A percentile compares a stretch with the other conserved stretches of the same genome.
Conservation (phyloP, 305 asterid species). For the Solanum hybrid region DNA sequence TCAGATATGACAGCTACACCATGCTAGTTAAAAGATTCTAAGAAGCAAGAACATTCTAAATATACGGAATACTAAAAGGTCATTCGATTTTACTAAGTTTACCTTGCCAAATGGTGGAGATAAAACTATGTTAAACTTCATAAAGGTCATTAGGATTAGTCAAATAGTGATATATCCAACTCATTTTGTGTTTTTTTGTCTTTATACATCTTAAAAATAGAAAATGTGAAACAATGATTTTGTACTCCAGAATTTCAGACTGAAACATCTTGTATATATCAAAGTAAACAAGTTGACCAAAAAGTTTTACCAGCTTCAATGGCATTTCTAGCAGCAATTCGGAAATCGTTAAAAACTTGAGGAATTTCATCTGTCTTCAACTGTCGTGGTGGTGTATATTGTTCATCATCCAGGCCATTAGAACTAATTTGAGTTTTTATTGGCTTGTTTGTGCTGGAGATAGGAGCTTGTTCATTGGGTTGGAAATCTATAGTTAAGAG, state of each 20-base stretch:
- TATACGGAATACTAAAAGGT: background rate
- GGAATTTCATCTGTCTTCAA: conserved; percentile 10
- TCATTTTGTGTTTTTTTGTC: background rate
- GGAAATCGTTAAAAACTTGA: no score
- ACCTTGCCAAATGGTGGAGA: background rate
- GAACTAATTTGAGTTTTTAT: no score
- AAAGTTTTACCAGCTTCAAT: conserved; percentile 19
- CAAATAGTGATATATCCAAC: background rate
- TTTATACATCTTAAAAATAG: background rate
- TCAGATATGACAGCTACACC: no score
- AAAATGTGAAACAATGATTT: no score
- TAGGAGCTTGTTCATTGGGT: background rate
- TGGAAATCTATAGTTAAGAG: background rate
- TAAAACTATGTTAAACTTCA: background rate
- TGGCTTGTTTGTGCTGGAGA: background rate
- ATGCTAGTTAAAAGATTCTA: no score
- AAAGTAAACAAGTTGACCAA: background rate
- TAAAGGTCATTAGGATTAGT: background rate
- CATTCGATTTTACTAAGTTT: background rate
- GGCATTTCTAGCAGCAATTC: no score
- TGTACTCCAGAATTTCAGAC: no score
- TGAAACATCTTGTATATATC: background rate
- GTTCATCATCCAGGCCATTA: background rate
- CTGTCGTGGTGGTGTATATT: conserved; percentile 12
- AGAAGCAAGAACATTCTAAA: background rate